Conservation (phyloP, 2,329 filamentous ascomycete genomes). For the Cladosporium halotolerans region DNA sequence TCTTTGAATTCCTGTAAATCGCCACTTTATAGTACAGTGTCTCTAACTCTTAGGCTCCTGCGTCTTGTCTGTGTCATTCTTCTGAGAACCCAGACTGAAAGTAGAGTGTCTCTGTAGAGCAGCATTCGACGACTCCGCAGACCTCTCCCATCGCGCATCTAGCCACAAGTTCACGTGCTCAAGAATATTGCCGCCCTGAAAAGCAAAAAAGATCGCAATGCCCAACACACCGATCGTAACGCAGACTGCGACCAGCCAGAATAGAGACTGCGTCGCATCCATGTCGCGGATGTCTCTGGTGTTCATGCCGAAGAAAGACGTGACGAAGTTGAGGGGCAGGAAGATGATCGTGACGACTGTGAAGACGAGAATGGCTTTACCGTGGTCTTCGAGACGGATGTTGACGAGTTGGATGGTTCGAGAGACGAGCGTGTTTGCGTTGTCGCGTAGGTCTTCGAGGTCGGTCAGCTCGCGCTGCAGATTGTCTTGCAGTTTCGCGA, state of each 20-base stretch:
- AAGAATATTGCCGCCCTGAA: conserved; percentile 34
- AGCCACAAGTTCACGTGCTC: conserved; percentile 34
- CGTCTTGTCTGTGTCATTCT: too few relatives aligned
- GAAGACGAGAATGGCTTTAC: conserved; percentile 40
- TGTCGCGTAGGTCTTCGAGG: conserved; percentile 36
- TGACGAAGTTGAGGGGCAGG: conserved; percentile 39
- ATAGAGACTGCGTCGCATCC: conserved; percentile 33
- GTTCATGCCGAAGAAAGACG: conserved; percentile 41
- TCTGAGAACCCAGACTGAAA: too few relatives aligned
- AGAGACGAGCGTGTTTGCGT: conserved; percentile 38
- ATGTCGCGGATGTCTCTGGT: conserved; percentile 36
- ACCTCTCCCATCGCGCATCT: conserved; percentile 20
- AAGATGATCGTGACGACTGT: conserved; percentile 41
- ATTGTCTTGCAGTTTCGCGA: conserved; percentile 36
- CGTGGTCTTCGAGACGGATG: conserved; percentile 40
- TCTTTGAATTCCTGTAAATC: too few relatives aligned
- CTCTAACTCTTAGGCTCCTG: too few relatives aligned
- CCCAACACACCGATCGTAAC: conserved; percentile 35
- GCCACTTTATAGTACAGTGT: too few relatives aligned
- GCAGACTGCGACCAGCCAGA: conserved; percentile 36
- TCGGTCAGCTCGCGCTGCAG: conserved; percentile 36
- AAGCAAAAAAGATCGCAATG: conserved; percentile 35
- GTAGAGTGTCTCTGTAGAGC: not conserved
- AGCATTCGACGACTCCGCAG: not conserved
- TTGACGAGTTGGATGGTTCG: conserved; percentile 41